Evolutionary conservation across 2,329 filamentous ascomycete genomes (phyloP).

Genomic region (Fusarium succisae): DNA sequence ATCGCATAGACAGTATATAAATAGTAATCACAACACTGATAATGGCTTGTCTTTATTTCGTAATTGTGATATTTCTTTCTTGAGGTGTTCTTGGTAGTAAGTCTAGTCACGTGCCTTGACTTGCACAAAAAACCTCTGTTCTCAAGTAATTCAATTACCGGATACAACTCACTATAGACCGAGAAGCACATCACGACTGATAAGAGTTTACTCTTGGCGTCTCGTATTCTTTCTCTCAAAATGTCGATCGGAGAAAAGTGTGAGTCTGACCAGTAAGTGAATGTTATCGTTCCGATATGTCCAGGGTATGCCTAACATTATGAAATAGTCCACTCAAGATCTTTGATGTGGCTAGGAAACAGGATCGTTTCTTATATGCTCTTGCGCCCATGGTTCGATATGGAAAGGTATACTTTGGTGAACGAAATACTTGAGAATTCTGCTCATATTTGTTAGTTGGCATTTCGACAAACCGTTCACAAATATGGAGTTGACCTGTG

Average conservation of each 20-base stretch:
- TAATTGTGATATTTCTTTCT: not conserved
- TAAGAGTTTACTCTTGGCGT: not conserved
- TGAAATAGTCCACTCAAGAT: slow-evolving; percentile 64
- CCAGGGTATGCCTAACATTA: slow-evolving; percentile 34
- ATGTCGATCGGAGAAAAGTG: slow-evolving; percentile 34
- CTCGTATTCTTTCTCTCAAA: not conserved
- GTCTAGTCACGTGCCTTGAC: slow-evolving; percentile 25
- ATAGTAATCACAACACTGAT: not conserved
- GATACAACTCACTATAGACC: not conserved
- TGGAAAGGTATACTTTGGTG: slow-evolving; percentile 57
- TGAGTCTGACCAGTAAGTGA: slow-evolving; percentile 38
- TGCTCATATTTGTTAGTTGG: slow-evolving; percentile 58
- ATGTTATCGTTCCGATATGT: not conserved
- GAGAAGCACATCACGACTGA: not conserved
- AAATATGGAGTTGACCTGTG: slow-evolving; percentile 72
- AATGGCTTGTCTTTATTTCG: not conserved
- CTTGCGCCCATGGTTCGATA: slow-evolving; percentile 76
- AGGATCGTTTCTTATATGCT: slow-evolving; percentile 65
- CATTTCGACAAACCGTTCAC: slow-evolving; percentile 73
- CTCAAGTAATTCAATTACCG: not conserved
- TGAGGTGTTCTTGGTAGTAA: not conserved
- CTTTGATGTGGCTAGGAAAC: slow-evolving; percentile 63
- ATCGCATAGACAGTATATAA: not conserved
- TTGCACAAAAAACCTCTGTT: slow-evolving; percentile 35
- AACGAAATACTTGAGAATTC: too few relatives aligned